Percentiles rank a stretch among this genome's conserved stretches.
phyloP scores from a whole-genome alignment of 768 basidiomycete genomes.

The Russula compacta region DNA sequence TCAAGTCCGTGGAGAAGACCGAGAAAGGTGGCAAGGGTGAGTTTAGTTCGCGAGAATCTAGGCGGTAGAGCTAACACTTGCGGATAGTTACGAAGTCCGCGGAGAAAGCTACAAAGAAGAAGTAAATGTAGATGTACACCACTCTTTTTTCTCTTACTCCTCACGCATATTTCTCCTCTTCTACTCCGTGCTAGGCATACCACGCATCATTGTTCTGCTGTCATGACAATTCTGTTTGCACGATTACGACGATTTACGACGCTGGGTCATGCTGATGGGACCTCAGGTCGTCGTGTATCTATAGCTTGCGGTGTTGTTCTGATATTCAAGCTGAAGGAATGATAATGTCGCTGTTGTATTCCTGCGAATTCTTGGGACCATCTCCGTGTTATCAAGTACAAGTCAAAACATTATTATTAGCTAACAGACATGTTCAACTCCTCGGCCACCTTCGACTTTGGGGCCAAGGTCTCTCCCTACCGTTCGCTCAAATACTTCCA shows the following conservation, averaged over 20 bases:
- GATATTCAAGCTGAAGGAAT: conserved; percentile 24
- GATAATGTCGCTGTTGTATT: conserved; percentile 26
- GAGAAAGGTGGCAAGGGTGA: conserved; percentile 85
- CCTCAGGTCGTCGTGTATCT: conserved; percentile 25
- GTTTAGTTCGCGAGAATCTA: conserved; percentile 18
- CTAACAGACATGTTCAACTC: conserved; percentile 69
- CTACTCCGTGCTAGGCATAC: conserved; percentile 25
- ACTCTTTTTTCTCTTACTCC: conserved; percentile 33
- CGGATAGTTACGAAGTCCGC: conserved; percentile 81
- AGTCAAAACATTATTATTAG: conserved; percentile 25
- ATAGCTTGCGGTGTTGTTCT: conserved; percentile 24
- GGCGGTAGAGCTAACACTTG: conserved; percentile 11
- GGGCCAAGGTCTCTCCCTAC: conserved; percentile 81
- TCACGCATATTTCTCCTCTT: conserved; percentile 32
- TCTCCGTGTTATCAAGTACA: background rate
- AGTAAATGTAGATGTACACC: conserved; percentile 74
- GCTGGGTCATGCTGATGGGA: conserved; percentile 21
- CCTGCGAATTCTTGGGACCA: conserved; percentile 12
- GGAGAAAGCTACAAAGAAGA: conserved; percentile 95
- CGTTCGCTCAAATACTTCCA: conserved; percentile 89
- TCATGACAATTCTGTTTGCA: conserved; percentile 30
- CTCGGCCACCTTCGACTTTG: conserved; percentile 33
- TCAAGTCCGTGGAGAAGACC: conserved; percentile 95
- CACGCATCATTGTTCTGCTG: conserved; percentile 27
- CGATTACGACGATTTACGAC: conserved; percentile 25